phyloP scores from a whole-genome alignment of 805 yeast genomes.

The Kazachstania psychrophila region DNA sequence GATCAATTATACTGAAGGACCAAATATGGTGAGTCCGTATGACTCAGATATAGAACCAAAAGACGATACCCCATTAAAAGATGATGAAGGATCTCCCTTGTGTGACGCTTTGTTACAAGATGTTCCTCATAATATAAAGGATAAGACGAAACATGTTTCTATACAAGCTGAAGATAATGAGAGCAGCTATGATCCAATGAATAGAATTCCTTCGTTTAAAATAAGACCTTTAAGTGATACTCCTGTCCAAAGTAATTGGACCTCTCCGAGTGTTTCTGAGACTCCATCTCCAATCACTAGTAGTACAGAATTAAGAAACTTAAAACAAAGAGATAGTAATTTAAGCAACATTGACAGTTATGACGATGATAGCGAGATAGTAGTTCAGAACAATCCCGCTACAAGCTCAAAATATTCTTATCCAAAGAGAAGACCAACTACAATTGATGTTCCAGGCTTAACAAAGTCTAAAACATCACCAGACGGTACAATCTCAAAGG shows the following conservation, averaged over 20 bases:
- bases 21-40: slow-evolving; percentile 2
- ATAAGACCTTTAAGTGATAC: slow-evolving; percentile 69
- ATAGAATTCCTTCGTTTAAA: slow-evolving; percentile 45
- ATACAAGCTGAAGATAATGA: slow-evolving; percentile 6
- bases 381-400: background rate
- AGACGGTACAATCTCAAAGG: slow-evolving; percentile 53
- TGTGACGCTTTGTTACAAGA: no score
- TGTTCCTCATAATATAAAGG: no score
- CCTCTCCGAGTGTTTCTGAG: slow-evolving; percentile 41
- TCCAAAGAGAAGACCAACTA: slow-evolving; percentile 55
- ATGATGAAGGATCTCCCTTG: background rate
- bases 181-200: slow-evolving; percentile 2
- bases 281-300: slow-evolving; percentile 26
- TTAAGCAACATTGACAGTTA: background rate
- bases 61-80: background rate
- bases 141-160: slow-evolving; percentile 1
- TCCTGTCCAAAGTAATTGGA: slow-evolving; percentile 49
- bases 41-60: slow-evolving; percentile 6
- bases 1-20: slow-evolving; percentile 2
- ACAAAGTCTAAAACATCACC: slow-evolving; percentile 74
- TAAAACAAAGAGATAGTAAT: background rate
- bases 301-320: background rate
- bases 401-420: slow-evolving; percentile 5
- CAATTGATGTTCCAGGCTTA: slow-evolving; percentile 87
- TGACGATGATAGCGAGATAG: slow-evolving; percentile 1